phyloP scores from a whole-genome alignment of 768 basidiomycete species.

The Tricholoma sp. region DNA sequence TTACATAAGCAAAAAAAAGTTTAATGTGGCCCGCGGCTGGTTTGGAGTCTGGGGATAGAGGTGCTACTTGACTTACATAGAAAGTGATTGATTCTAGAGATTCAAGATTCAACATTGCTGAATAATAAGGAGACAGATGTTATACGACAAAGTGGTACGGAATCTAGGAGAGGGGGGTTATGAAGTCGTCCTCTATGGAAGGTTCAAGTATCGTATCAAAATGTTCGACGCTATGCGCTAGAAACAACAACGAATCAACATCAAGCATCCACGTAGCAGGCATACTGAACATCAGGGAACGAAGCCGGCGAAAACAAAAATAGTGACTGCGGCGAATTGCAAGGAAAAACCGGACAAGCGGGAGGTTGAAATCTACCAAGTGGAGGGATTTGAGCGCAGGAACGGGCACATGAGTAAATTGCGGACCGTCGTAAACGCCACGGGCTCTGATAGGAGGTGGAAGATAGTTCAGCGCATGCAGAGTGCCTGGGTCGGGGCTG shows the following conservation, averaged over 20 bases:
- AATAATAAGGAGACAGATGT: background rate
- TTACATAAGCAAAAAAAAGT: no score
- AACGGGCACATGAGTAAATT: background rate
- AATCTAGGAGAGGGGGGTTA: background rate
- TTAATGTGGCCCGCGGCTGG: no score
- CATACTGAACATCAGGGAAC: background rate
- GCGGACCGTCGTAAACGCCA: background rate
- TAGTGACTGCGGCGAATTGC: background rate
- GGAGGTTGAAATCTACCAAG: background rate
- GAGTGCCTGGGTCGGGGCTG: conserved; percentile 4
- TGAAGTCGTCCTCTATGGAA: background rate
- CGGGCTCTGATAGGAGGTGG: background rate
- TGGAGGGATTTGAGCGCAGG: background rate
- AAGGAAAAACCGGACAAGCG: background rate
- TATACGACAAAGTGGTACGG: background rate
- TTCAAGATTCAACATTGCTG: no score
- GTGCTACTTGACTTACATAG: no score
- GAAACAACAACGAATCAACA: background rate
- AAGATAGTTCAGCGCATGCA: background rate
- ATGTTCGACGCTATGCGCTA: background rate
- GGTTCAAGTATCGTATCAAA: background rate
- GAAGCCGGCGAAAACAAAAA: background rate
- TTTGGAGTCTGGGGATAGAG: no score
- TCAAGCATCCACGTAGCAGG: background rate
- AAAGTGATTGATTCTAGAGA: no score